A percentile compares a stretch with the other conserved stretches of the same genome.
Conservation (phyloP, 176 grass and related monocot genomes). For the Saccharum officinarum region DNA sequence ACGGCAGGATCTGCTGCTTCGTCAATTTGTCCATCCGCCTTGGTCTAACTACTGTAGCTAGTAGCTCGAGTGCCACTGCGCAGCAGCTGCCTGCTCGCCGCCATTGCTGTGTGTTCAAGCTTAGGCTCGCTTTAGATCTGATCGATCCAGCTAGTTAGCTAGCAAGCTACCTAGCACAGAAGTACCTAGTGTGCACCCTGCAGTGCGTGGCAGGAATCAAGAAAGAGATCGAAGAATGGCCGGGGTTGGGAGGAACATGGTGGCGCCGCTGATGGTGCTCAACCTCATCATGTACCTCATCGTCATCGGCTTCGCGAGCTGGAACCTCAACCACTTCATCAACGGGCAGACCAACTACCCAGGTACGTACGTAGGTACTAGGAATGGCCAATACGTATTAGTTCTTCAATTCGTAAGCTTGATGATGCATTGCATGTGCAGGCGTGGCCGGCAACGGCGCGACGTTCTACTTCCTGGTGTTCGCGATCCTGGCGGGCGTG, state of each 20-base stretch:
- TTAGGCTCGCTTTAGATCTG: neutral
- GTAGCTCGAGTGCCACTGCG: neutral
- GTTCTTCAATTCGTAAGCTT: too few relatives aligned
- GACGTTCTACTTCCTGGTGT: constrained; percentile 80
- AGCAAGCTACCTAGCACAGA: too few relatives aligned
- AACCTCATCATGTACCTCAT: constrained; percentile 81
- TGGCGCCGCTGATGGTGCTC: constrained; percentile 72
- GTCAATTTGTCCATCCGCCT: neutral
- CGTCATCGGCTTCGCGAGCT: constrained; percentile 70
- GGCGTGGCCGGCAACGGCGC: constrained; percentile 73
- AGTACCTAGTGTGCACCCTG: too few relatives aligned
- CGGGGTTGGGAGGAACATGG: constrained; percentile 49
- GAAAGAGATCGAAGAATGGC: constrained; percentile 17
- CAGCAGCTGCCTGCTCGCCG: too few relatives aligned
- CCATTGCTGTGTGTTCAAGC: neutral
- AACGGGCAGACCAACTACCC: constrained; percentile 59
- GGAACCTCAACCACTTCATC: constrained; percentile 90
- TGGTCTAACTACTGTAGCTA: neutral
- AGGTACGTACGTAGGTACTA: constrained; percentile 15
- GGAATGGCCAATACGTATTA: too few relatives aligned
- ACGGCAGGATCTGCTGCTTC: neutral
- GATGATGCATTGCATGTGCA: neutral
- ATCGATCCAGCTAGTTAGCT: too few relatives aligned
- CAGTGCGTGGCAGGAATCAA: too few relatives aligned
- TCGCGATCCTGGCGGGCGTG: constrained; percentile 72